Evolutionary conservation across 148 eudicot species (phyloP).

Genomic region (Oxyria digyna): DNA sequence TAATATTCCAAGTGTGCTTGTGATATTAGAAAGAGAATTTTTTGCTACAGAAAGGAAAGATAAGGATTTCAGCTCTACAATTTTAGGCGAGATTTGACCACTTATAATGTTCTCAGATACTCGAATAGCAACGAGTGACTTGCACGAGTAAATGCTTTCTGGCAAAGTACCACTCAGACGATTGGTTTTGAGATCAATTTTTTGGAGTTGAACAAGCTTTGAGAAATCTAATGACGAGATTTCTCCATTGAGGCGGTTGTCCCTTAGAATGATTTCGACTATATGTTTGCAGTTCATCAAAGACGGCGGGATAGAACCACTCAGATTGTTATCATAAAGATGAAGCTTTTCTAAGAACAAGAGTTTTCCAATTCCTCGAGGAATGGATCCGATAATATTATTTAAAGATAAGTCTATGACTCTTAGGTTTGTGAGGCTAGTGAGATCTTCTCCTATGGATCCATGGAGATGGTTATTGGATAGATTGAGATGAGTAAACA

Average conservation of each 20-base stretch:
- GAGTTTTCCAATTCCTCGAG: not conserved
- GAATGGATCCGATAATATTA: not conserved
- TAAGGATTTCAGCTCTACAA: not conserved
- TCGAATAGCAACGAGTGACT: slow-evolving; percentile 2
- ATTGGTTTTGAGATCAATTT: not conserved
- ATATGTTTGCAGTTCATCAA: not conserved
- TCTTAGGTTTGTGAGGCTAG: not conserved
- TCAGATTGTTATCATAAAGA: not conserved
- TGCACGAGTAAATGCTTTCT: not conserved
- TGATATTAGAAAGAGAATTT: not conserved
- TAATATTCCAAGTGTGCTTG: not conserved
- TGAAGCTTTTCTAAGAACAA: not conserved
- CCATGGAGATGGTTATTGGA: not conserved
- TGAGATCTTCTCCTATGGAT: not conserved
- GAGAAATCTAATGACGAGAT: not conserved
- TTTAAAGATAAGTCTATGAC: not conserved
- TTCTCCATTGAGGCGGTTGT: not conserved
- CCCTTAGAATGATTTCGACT: not conserved
- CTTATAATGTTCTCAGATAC: not conserved
- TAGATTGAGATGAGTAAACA: not conserved
- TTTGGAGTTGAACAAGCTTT: not conserved
- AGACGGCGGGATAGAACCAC: not conserved
- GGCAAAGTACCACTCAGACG: not conserved
- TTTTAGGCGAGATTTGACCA: not conserved
- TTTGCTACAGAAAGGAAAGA: not conserved